A percentile compares a stretch with the other conserved stretches of the same genome.
phyloP scores from a whole-genome alignment of 352 stramenopile genomes.

The Phytopythium kandeliae region DNA sequence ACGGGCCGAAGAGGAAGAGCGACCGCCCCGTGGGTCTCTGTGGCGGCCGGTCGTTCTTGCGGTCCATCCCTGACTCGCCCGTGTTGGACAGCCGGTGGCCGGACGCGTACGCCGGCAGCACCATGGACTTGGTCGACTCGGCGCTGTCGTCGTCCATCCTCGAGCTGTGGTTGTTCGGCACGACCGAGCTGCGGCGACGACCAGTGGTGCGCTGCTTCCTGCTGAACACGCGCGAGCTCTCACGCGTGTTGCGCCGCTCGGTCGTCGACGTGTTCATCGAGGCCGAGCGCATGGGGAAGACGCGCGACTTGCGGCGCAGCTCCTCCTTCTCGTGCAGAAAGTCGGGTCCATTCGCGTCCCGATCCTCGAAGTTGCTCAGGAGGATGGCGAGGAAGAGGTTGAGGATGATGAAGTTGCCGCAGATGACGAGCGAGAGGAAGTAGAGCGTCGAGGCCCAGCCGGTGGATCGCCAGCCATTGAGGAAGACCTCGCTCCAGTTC shows the following conservation, averaged over 20 bases:
- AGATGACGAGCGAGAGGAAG: conserved; percentile 76
- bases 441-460: conserved; percentile 52
- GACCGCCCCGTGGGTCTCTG: conserved; percentile 18
- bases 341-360: conserved; percentile 8
- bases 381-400: conserved; percentile 92
- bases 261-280: not conserved
- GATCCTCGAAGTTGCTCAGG: conserved; percentile 81
- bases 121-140: conserved; percentile 3
- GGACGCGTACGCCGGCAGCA: not conserved
- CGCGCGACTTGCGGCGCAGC: conserved; percentile 27
- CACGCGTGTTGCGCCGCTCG: not conserved
- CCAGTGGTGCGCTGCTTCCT: conserved; percentile 2
- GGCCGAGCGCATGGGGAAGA: conserved; percentile 10
- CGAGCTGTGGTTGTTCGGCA: not conserved
- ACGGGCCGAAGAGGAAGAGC: conserved; percentile 27
- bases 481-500: conserved; percentile 91
- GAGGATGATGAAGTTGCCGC: conserved; percentile 88
- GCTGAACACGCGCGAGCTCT: conserved; percentile 3
- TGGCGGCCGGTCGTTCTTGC: not conserved
- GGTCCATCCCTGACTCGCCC: not conserved
- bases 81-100: not conserved
- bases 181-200: conserved; percentile 4
- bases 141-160: not conserved
- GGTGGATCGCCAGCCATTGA: conserved; percentile 71
- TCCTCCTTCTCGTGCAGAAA: conserved; percentile 24